Conservation (phyloP, 345 rosid species). For the Hypericum androsaemum region DNA sequence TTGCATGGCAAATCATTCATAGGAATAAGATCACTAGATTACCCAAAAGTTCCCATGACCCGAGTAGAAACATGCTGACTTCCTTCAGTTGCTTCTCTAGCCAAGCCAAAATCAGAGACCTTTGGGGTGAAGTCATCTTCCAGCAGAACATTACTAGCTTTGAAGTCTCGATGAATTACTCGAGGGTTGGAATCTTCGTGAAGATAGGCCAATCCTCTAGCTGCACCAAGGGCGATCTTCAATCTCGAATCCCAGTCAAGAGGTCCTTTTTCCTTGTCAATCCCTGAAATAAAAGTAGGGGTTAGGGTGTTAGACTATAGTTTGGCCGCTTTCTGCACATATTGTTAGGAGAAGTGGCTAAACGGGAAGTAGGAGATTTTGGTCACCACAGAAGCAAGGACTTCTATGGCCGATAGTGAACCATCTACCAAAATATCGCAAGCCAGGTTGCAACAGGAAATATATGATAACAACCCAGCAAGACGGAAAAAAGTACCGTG, state of each 20-base stretch:
- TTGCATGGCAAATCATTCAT: too few relatives aligned
- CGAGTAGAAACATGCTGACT: constrained; percentile 91
- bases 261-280: constrained; percentile 52
- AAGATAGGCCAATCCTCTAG: constrained; percentile 96
- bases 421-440: background rate
- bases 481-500: constrained; percentile 52
- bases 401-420: too few relatives aligned
- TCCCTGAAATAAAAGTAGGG: constrained; percentile 28
- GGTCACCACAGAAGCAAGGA: background rate
- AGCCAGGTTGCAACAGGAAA: background rate
- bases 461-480: background rate
- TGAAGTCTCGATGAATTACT: constrained; percentile 94
- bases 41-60: constrained; percentile 99
- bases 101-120: constrained; percentile 98
- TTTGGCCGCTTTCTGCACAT: background rate
- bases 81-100: constrained; percentile 99
- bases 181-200: constrained; percentile 99
- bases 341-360: constrained; percentile 3
- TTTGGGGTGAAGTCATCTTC: constrained; percentile 90
- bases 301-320: constrained; percentile 1
- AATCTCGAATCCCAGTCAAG: constrained; percentile 97
- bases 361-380: background rate
- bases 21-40: constrained; percentile 10
- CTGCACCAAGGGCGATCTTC: constrained; percentile 98
- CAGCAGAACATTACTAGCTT: constrained; percentile 88